phyloP scores from a whole-genome alignment of 176 grass and related monocot species.

The Puya raimondii region DNA sequence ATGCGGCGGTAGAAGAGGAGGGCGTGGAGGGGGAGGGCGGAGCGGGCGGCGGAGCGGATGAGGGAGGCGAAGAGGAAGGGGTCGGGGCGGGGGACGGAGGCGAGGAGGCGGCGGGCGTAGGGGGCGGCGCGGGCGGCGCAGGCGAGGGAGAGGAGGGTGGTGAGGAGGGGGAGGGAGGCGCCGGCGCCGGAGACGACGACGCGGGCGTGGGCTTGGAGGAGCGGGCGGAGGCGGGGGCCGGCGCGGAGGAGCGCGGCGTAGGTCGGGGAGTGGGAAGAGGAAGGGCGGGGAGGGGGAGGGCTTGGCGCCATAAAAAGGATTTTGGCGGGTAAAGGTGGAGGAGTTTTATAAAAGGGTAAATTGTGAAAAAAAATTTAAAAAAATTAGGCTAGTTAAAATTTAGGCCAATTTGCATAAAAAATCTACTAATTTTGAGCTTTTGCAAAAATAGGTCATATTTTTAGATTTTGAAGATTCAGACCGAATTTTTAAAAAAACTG shows the following conservation, averaged over 20 bases:
- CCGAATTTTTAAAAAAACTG: too few relatives aligned
- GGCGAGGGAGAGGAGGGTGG: slow-evolving; percentile 31
- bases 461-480: too few relatives aligned
- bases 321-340: not conserved
- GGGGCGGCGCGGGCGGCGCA: slow-evolving; percentile 14
- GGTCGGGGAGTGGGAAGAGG: slow-evolving; percentile 29
- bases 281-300: not conserved
- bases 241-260: slow-evolving; percentile 43
- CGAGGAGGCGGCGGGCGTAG: slow-evolving; percentile 33
- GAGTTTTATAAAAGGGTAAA: too few relatives aligned
- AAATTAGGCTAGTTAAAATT: too few relatives aligned
- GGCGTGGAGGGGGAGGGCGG: slow-evolving; percentile 20
- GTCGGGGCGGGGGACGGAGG: slow-evolving; percentile 23
- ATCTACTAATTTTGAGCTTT: too few relatives aligned
- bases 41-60: slow-evolving; percentile 20
- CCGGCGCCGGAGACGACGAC: slow-evolving; percentile 35
- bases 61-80: slow-evolving; percentile 49
- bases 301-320: not conserved
- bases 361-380: too few relatives aligned
- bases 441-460: too few relatives aligned
- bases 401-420: too few relatives aligned
- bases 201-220: slow-evolving; percentile 44
- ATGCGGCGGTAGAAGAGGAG: slow-evolving; percentile 40
- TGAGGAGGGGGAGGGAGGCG: slow-evolving; percentile 29
- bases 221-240: slow-evolving; percentile 25